Base-by-base conservation (phyloP, 306 rosid species). In the Malus orientalis region DNA sequence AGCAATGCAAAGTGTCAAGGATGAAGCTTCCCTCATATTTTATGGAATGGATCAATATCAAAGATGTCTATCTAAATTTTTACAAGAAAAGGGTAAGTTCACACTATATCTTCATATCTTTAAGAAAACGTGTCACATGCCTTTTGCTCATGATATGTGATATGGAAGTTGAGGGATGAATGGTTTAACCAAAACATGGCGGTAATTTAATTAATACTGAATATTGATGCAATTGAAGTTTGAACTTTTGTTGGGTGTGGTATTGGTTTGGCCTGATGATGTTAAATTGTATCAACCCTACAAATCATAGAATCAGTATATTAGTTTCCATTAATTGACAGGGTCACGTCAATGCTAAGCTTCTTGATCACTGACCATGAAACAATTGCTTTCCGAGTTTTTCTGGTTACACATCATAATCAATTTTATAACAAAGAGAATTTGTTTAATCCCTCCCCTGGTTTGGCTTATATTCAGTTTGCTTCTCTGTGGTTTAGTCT, bases 1-100 rank as follows among this genome's bases (percentile, higher is more conserved):
- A 87, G 85, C 98, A 94, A 79, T 94, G 98, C 86, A 88, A 85
- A 73, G 96, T 92, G 73, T 89, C 95, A 30, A 87, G 85, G 75
- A 74, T 86, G 76, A 84, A 88, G 84, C 95, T 90, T 85, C 98
- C 97, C 27, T 83, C 83, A 22, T 94, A 90, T 80, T 91, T 90
- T 81, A 85, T 84, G 94, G 98, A 91, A 81, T 94, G 98, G 96
- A 87, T 94, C 83, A 94, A 94, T 82, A 83, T 91, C 75, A 94
- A 94, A 86, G 98, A 94, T 83, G 88, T 90, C 64, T 94, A 91
- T 78, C 89, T 94, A 75, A 92, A 94, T 81, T 94, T 90, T 59
- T 92, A 94, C 82, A 76, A 84, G 70, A 87, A 92, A 77, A 90
- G 86, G 91, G 97, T 91, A 80, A 84, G 94, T 70, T 81, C 76